A percentile compares a stretch with the other conserved stretches of the same genome.
phyloP scores from a whole-genome alignment of 2,329 filamentous ascomycete genomes.

The Rhinocladiella similis region DNA sequence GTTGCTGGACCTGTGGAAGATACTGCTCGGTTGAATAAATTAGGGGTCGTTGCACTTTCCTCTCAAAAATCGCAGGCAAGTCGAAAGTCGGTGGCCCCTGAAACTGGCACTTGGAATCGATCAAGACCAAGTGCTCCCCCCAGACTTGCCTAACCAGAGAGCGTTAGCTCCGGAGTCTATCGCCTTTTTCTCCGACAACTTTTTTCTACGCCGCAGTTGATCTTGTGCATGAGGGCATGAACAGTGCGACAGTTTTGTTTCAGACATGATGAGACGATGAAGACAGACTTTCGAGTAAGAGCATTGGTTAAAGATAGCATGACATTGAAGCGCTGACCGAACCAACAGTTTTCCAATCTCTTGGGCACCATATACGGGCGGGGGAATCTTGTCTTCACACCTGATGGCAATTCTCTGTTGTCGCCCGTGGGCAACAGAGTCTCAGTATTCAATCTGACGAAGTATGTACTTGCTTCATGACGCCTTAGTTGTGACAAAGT shows the following conservation, averaged over 20 bases:
- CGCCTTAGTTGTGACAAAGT: background rate
- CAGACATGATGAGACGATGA: conserved; percentile 63
- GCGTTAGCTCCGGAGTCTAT: conserved; percentile 29
- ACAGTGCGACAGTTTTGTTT: conserved; percentile 9
- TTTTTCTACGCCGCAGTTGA: conserved; percentile 20
- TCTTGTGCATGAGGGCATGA: background rate
- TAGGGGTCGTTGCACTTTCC: conserved; percentile 13
- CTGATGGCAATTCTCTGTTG: conserved; percentile 91
- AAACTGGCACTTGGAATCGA: background rate
- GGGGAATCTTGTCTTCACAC: conserved; percentile 94
- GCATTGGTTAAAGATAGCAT: background rate
- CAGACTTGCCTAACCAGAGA: conserved; percentile 34
- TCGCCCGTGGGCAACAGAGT: conserved; percentile 96
- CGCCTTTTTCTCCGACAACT: conserved; percentile 25
- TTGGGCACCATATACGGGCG: conserved; percentile 97
- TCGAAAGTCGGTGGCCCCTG: conserved; percentile 33
- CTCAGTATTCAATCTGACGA: conserved; percentile 91
- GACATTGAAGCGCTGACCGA: conserved; percentile 6
- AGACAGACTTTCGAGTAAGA: conserved; percentile 94
- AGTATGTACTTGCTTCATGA: conserved; percentile 55
- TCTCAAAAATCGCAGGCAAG: conserved; percentile 20
- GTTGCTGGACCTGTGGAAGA: background rate
- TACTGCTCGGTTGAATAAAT: background rate
- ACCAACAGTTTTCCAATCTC: conserved; percentile 85
- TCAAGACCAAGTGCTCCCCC: conserved; percentile 32